A percentile compares a stretch with the other conserved stretches of the same genome.
Evolutionary conservation across 805 yeast genomes (phyloP).

Genomic region (Candida khao-thaluensis): DNA sequence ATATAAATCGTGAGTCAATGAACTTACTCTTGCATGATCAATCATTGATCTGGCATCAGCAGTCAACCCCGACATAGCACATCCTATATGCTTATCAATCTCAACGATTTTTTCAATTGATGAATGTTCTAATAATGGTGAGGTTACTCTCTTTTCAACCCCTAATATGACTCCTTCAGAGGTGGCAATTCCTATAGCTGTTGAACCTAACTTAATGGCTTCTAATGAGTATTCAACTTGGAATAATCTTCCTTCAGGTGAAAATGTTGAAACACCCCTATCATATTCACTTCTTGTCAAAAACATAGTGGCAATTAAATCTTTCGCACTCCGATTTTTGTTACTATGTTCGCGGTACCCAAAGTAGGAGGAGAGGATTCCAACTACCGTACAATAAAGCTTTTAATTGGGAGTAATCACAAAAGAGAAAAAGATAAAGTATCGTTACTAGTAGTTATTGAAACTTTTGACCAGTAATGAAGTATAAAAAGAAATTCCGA

Average conservation of each 20-base stretch:
- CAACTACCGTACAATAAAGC: too few species aligned
- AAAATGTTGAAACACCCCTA: slow-evolving; percentile 97
- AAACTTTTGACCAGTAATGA: too few species aligned
- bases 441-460: too few species aligned
- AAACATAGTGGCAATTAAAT: slow-evolving; percentile 57
- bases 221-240: slow-evolving; percentile 98
- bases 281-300: slow-evolving; percentile 99
- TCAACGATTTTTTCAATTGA: slow-evolving; percentile 96
- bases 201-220: slow-evolving; percentile 95
- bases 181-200: slow-evolving; percentile 96
- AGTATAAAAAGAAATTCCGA: slow-evolving; percentile 45
- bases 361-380: too few species aligned
- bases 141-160: slow-evolving; percentile 95
- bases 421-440: too few species aligned
- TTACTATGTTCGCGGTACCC: not conserved
- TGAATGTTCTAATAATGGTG: slow-evolving; percentile 83
- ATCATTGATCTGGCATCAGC: slow-evolving; percentile 99
- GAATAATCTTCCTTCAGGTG: slow-evolving; percentile 97
- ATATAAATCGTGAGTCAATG: slow-evolving; percentile 83
- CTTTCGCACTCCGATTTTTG: slow-evolving; percentile 1
- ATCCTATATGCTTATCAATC: slow-evolving; percentile 90
- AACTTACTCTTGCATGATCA: slow-evolving; percentile 92
- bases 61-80: slow-evolving; percentile 98
- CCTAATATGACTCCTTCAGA: slow-evolving; percentile 95
- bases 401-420: too few species aligned